These are phyloP conservation scores for Piper longum DNA, from an alignment of 164 flowering plant genomes.

Conservation along the genomic window DNA sequence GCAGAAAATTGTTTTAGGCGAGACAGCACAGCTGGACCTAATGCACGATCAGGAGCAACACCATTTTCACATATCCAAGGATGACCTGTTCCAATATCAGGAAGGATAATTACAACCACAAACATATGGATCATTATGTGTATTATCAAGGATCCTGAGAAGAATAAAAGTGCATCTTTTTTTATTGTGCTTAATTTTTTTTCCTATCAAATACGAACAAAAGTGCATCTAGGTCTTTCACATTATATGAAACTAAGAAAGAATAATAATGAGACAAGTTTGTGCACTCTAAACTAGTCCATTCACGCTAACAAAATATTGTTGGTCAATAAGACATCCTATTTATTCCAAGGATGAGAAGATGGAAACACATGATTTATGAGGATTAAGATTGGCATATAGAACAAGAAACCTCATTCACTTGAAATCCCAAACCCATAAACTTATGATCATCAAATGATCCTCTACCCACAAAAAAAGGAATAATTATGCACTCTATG, in stretches of 20 bases:
- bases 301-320: background rate
- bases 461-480: too few species aligned
- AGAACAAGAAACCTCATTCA: background rate
- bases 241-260: background rate
- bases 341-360: background rate
- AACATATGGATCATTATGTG: background rate
- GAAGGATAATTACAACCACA: background rate
- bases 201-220: too few species aligned
- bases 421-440: background rate
- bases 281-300: background rate
- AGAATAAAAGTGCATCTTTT: background rate
- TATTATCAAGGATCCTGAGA: background rate
- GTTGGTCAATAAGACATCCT: background rate
- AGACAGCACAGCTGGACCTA: slow-evolving; percentile 95
- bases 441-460: too few species aligned
- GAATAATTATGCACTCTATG: too few species aligned
- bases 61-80: slow-evolving; percentile 99
- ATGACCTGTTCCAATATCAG: slow-evolving; percentile 42
- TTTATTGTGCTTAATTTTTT: too few species aligned
- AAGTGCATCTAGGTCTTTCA: too few species aligned
- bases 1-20: slow-evolving; percentile 97
- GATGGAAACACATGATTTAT: background rate
- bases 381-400: too few species aligned
- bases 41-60: slow-evolving; percentile 91
- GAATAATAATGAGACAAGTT: background rate